Percentiles rank a stretch among this genome's conserved stretches.
phyloP scores from a whole-genome alignment of 2,329 filamentous ascomycete species.

The Aspergillus glaucus region DNA sequence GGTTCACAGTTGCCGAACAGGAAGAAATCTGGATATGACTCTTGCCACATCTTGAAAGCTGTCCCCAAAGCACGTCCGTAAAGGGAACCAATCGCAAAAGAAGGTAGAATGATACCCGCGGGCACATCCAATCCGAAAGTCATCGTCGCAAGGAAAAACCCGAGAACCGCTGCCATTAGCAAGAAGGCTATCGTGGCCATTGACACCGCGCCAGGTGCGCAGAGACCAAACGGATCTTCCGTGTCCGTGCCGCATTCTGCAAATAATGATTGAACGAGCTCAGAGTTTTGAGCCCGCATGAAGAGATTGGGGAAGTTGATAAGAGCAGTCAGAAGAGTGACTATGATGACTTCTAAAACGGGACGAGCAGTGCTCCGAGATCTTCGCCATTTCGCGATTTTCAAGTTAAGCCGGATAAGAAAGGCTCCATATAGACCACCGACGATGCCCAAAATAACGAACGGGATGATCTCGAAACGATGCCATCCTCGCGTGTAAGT shows the following conservation, averaged over 20 bases:
- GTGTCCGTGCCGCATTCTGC: conserved; percentile 76
- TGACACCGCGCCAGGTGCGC: conserved; percentile 77
- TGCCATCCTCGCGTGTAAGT: conserved; percentile 91
- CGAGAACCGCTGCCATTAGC: conserved; percentile 72
- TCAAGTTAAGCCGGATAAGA: conserved; percentile 93
- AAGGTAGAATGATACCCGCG: conserved; percentile 90
- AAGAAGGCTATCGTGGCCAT: conserved; percentile 76
- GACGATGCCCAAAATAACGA: conserved; percentile 75
- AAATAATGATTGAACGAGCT: conserved; percentile 87
- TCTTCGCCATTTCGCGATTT: conserved; percentile 73
- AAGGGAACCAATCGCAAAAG: conserved; percentile 90
- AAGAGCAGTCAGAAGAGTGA: conserved; percentile 75
- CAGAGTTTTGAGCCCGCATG: conserved; percentile 86
- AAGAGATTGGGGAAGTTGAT: conserved; percentile 96
- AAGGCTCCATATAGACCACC: conserved; percentile 92
- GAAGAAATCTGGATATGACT: conserved; percentile 68
- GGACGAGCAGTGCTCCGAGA: conserved; percentile 64
- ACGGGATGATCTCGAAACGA: conserved; percentile 86
- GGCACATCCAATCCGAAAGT: conserved; percentile 94
- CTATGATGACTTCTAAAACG: conserved; percentile 69
- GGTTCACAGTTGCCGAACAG: conserved; percentile 75
- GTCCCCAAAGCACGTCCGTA: conserved; percentile 86
- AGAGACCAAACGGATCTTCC: conserved; percentile 85
- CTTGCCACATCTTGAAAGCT: conserved; percentile 80
- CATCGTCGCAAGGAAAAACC: conserved; percentile 75